Base-by-base conservation (phyloP, 257 asterid genomes). In the Forsythia suspensa region DNA sequence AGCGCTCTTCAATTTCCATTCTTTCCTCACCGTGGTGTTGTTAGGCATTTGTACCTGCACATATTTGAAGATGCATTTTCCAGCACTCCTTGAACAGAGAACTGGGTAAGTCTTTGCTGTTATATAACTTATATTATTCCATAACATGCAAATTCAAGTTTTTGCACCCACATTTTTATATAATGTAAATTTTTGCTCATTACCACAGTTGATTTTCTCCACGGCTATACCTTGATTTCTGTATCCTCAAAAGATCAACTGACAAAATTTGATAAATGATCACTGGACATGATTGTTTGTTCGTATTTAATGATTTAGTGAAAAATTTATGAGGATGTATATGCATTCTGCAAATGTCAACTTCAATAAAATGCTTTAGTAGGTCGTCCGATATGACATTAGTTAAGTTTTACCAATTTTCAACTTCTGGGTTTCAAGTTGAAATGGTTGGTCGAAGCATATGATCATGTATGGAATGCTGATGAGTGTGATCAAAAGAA, bases 31-130 rank as follows among this genome's bases (percentile, higher is more conserved):
- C 5, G 97, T 92, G 15, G 97, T 92, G 83, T 82, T 90, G 85
- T 85, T 94, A 51, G 98, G 97, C 80, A 90, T 94, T 66, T 94
- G 97, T 88, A 91, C 96, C 70, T 94, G 98, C 90, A 90, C 98
- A 36, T 92, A 84, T 79, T 89, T 94, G 83, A 92, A 94, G 94
- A 87, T 92, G 80, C 96, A 94, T 69, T 94, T 92, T 82, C 91
- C 97, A 43, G 97, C 97, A 36, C 97, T 94, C 83, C 96, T 91
- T 69, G 97, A 94, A 84, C 97, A 89, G 48, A 90, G 94, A 83
- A 91, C 98, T 71, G 98, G 98, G 97, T 94, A 86, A 85, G 88
- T 74, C 76, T 75, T 43, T 61, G 61, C 52, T 43, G 10, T 57
- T 68, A 13, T 11, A 15, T 70, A 40, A 38, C 78, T 57, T 68